Evolutionary conservation across 352 stramenopile genomes (phyloP), one percentile per base, ranked within the genome.

Genomic region (Phytophthora boehmeriae): DNA sequence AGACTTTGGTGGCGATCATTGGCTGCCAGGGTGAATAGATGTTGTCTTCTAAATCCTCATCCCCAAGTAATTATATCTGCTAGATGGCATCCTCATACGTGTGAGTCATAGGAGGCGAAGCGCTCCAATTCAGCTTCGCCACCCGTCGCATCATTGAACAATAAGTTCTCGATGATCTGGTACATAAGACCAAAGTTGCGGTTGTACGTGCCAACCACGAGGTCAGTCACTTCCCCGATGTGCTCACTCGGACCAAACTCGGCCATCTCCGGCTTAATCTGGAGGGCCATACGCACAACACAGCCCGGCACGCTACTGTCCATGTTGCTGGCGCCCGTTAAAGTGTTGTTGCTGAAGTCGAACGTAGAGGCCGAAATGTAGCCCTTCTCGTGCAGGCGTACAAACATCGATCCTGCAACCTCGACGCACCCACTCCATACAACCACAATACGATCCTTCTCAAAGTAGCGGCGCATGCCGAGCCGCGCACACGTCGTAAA

Each of bases 121-220:
- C 62, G 54, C 19, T 17, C 35, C 30, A 54, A 25, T 23, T 70
- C 62, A 20, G 9, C 54, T 57, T 44, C 55, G 30, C 62, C 62
- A 25, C 55, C 62, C 2, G 48, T 71, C 4, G 61, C 42, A 35
- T 73, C 67, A 10, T 47, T 50, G 39, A 75, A 58, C 25, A 84
- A 52, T 38, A 80, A 27, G 17, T 68, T 71, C 50, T 81, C 62
- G 8, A 80, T 66, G 20, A 74, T 63, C 56, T 80, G 68, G 22
- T 70, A 63, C 65, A 87, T 69, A 43, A 83, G 59, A 11, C 63
- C 68, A 5, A 83, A 62, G 11, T 80, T 78, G 2, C 63, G 70
- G 13, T 71, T 62, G 45, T 85, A 88, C 27, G 75, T 75, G 23
- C 63, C 63, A 14, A 88, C 62, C 23, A 88, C 71, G 0, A 80